Evolutionary conservation across 163 green algal genomes (phyloP), one percentile per base, ranked within the genome.

Genomic region (Coccomyxa subellipsoidea): DNA sequence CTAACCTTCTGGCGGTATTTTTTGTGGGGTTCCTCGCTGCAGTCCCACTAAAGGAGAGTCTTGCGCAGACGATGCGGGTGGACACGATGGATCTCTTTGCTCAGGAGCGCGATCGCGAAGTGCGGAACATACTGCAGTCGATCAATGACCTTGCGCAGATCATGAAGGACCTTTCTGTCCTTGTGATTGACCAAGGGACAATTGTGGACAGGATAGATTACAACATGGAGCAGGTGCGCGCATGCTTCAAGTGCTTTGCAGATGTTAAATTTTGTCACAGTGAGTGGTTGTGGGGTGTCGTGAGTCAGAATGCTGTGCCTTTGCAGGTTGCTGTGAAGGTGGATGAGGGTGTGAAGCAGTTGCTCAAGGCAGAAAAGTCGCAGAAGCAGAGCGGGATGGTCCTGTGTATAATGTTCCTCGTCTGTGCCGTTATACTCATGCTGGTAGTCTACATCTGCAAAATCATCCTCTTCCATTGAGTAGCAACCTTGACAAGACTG

Each of bases 131-230:
- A 40, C 72, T 95, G 85, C 40, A 89, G 47, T 93, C 88, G 18
- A 94, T 97, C 73, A 87, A 92, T 77, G 94, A 97, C 76, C 86
- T 97, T 66, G 92, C 90, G 32, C 91, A 97, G 89, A 96, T 99
- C 88, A 99, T 99, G 96, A 92, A 94, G 72, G 96, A 99, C 86
- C 86, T 99, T 77, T 94, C 87, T 0, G 90, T 94, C 25, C 88
- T 99, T n/a, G 96, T 99, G 12, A 97, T 99, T 47, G 96, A 99
- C 82, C 96, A 99, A 89, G 96, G 96, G 78, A 98, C 93, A 36
- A 94, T 99, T 70, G 87, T 99, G 76, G 96, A 99, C 85, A 88
- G 96, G 25, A 99, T 99, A 82, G 96, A 99, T 84, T 95, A 97
- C 85, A 99, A 99, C 89, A 94, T 99, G 82, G 88, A 94, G 75